Conservation (phyloP, 352 stramenopile species). For the Pythium utonaiense region DNA sequence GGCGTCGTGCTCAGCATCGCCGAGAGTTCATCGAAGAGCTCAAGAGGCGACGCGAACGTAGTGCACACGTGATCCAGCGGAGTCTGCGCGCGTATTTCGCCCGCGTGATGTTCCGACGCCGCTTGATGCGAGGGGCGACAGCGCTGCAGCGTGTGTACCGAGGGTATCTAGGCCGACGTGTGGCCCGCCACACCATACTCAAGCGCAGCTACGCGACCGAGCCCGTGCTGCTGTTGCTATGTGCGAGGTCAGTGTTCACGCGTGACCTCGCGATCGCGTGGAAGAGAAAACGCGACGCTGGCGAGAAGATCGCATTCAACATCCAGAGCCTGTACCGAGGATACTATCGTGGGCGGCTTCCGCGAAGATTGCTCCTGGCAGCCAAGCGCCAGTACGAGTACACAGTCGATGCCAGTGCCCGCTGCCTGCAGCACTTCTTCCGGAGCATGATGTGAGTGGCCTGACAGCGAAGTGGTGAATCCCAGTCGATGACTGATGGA, state of each 20-base stretch:
- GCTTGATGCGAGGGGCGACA: slow-evolving; percentile 35
- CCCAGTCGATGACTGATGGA: too few species aligned
- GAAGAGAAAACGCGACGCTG: slow-evolving; percentile 59
- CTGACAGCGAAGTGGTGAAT: too few species aligned
- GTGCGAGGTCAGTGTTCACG: slow-evolving; percentile 49
- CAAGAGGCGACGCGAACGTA: slow-evolving; percentile 20
- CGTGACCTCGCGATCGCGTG: slow-evolving; percentile 44
- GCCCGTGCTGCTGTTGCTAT: slow-evolving; percentile 51
- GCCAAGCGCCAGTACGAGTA: slow-evolving; percentile 32
- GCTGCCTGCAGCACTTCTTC: slow-evolving; percentile 71
- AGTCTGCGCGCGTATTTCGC: slow-evolving; percentile 50
- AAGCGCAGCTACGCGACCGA: slow-evolving; percentile 30
- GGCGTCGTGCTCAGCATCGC: slow-evolving; percentile 20
- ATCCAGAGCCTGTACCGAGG: slow-evolving; percentile 47
- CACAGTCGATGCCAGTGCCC: slow-evolving; percentile 34
- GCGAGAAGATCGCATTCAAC: slow-evolving; percentile 28
- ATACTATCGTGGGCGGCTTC: slow-evolving; percentile 45
- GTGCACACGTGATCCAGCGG: slow-evolving; percentile 45
- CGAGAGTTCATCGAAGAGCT: slow-evolving; percentile 22
- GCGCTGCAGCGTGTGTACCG: slow-evolving; percentile 56
- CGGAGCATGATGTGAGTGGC: slow-evolving; percentile 62
- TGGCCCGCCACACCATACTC: slow-evolving; percentile 37
- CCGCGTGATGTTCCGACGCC: slow-evolving; percentile 33
- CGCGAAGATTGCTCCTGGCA: slow-evolving; percentile 34
- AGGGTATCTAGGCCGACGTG: slow-evolving; percentile 37